Base-by-base conservation (phyloP, 2,329 filamentous ascomycete genomes). In the Hirsutella rhossiliensis region DNA sequence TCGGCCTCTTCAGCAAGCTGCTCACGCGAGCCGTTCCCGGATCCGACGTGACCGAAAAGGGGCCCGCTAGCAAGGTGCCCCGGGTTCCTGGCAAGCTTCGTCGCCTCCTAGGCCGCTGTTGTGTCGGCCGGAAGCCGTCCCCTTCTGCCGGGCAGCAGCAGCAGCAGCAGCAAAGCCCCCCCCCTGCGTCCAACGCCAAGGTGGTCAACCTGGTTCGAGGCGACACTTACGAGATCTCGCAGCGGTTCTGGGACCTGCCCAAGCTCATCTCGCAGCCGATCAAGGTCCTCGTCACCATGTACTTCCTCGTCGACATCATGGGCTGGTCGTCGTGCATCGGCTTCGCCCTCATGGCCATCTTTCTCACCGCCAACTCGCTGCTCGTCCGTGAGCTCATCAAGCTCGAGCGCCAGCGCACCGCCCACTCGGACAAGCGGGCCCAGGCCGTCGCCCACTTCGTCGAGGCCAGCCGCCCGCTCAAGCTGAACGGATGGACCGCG, bases 211-310 rank as follows among this genome's bases (percentile, higher is more conserved):
- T 95, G 2, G 84, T 94, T 69, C 80, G 87, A 41, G 80, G 75
- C 46, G 86, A 92, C 58, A 85, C 84, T 0, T 92, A 90, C 56
- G 84, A 89, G 57, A 78, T 90, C 34, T 76, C 86, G 3, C 86
- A 90, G 55, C 68, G 84, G 38, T 92, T 95, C 54, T 95, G 88
- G 88, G 88, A 95, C 47, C 84, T 92, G 43, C 75, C 84, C 2
- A 70, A 71, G n/a, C 66, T 95, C 2, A 66, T 94, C 36, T 81
- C 81, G 3, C 85, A 84, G 48, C 88, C 88, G 0, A 62, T 92
- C 15, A 84, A 83, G 47, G 73, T 90, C n/a, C 56, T 87, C 2
- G 68, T 94, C 4, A 84, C 87, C 0, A 56, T 65, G 13, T 65
- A 65, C 52, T 73, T 86, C 12, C 64, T 79, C 12, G 71, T 95